These are phyloP conservation scores for Platanus orientalis DNA, from an alignment of 164 flowering plant species.

Conservation along the genomic window DNA sequence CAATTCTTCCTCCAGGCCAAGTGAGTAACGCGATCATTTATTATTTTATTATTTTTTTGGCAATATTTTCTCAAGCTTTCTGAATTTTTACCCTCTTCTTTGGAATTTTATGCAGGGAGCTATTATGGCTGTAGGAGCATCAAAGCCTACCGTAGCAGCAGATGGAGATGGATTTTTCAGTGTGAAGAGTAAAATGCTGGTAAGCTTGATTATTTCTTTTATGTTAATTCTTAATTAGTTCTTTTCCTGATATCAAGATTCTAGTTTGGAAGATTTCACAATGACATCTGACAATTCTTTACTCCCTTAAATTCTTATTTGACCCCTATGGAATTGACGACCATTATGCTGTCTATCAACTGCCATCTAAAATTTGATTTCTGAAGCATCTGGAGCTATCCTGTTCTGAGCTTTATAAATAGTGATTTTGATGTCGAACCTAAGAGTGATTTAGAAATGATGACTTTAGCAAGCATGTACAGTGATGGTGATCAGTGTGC, in stretches of 20 bases:
- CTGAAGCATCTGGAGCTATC: neutral
- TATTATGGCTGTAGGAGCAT: slow-evolving; percentile 98
- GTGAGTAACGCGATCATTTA: slow-evolving; percentile 28
- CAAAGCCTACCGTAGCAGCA: slow-evolving; percentile 85
- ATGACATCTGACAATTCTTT: neutral
- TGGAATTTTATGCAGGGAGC: slow-evolving; percentile 61
- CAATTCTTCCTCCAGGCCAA: slow-evolving; percentile 98
- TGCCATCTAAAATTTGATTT: neutral
- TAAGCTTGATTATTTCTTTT: slow-evolving; percentile 24
- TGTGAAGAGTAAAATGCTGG: slow-evolving; percentile 93
- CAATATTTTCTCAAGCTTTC: slow-evolving; percentile 2
- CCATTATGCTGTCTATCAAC: neutral
- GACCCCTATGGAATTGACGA: neutral
- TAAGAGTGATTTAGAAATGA: neutral
- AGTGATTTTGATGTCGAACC: neutral
- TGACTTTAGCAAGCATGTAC: neutral
- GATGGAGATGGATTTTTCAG: slow-evolving; percentile 84
- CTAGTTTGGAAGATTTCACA: neutral
- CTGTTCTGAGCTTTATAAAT: neutral
- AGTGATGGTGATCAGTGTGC: neutral
- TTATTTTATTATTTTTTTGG: neutral
- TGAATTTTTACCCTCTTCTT: neutral
- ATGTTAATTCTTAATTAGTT: neutral
- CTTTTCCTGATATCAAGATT: neutral
- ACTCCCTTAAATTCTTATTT: too few relatives aligned